Evolutionary conservation across 1,284 basidiomycete species (phyloP).

Genomic region (Irpex lacteus): DNA sequence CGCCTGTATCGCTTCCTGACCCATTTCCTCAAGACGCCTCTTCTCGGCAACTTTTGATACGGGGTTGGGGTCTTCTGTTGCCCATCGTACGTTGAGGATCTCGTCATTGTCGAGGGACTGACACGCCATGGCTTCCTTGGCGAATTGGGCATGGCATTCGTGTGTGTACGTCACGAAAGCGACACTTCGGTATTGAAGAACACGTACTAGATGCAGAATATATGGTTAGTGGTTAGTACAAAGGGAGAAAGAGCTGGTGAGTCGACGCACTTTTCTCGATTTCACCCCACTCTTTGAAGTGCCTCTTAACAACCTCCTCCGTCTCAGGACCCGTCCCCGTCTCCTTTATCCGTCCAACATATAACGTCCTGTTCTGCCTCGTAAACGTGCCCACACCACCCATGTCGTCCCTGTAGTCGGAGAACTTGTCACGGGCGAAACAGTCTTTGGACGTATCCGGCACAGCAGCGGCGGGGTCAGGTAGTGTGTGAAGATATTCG

Average conservation of each 20-base stretch:
- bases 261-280: slow-evolving; percentile 81
- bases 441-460: slow-evolving; percentile 95
- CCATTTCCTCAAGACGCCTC: slow-evolving; percentile 74
- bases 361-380: slow-evolving; percentile 91
- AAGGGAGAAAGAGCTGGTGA: neutral
- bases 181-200: slow-evolving; percentile 91
- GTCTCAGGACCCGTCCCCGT: slow-evolving; percentile 85
- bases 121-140: slow-evolving; percentile 98
- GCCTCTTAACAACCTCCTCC: slow-evolving; percentile 84
- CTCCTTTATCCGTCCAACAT: slow-evolving; percentile 93
- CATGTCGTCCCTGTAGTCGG: slow-evolving; percentile 99
- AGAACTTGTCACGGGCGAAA: slow-evolving; percentile 96
- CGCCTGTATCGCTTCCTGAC: slow-evolving; percentile 80
- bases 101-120: slow-evolving; percentile 98
- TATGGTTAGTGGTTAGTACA: slow-evolving; percentile 8
- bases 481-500: slow-evolving; percentile 89
- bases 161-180: slow-evolving; percentile 95
- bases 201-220: slow-evolving; percentile 58
- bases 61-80: slow-evolving; percentile 95
- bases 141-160: slow-evolving; percentile 91
- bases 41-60: slow-evolving; percentile 84
- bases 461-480: slow-evolving; percentile 64
- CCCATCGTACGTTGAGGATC: slow-evolving; percentile 97
- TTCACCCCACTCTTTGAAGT: slow-evolving; percentile 98
- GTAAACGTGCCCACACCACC: slow-evolving; percentile 97